Evolutionary conservation across 2,329 filamentous ascomycete species (phyloP).

Genomic region (Penicillium crustosum): DNA sequence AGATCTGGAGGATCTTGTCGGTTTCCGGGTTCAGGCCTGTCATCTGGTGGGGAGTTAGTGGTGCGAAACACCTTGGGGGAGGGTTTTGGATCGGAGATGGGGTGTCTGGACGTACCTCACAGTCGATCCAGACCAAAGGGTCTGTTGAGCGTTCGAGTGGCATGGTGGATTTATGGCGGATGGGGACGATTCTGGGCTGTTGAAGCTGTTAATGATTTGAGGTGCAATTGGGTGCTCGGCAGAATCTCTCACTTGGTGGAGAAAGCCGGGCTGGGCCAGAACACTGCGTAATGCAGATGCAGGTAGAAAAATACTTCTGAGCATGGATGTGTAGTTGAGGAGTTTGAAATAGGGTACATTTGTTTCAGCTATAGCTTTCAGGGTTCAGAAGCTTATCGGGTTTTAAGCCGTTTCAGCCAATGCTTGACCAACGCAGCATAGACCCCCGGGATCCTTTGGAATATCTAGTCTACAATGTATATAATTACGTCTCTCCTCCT

Average conservation of each 20-base stretch:
- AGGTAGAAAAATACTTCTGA: constrained; percentile 2
- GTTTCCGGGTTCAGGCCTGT: constrained; percentile 76
- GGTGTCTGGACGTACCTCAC: constrained; percentile 52
- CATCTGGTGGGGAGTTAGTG: constrained; percentile 63
- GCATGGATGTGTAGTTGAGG: not conserved
- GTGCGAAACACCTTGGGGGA: not conserved
- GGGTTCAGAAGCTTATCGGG: not conserved
- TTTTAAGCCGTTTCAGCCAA: not conserved
- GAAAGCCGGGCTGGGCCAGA: constrained; percentile 24
- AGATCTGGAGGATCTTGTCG: constrained; percentile 87
- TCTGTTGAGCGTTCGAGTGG: constrained; percentile 54
- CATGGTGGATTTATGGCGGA: constrained; percentile 31
- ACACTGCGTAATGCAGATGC: constrained; percentile 3
- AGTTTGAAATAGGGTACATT: not conserved
- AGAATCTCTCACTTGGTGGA: constrained; percentile 24
- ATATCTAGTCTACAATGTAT: not conserved
- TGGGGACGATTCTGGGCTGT: not conserved
- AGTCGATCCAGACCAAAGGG: constrained; percentile 85
- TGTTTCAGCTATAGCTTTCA: not conserved
- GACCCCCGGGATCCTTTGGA: not conserved
- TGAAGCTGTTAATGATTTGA: constrained; percentile 13
- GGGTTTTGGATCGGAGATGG: not conserved
- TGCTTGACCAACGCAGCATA: not conserved
- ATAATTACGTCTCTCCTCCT: too few species aligned
- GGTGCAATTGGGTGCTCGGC: constrained; percentile 7